A percentile compares a stretch with the other conserved stretches of the same genome.
phyloP scores from a whole-genome alignment of 1,284 basidiomycete species.

The Cutaneotrichosporon sp. region DNA sequence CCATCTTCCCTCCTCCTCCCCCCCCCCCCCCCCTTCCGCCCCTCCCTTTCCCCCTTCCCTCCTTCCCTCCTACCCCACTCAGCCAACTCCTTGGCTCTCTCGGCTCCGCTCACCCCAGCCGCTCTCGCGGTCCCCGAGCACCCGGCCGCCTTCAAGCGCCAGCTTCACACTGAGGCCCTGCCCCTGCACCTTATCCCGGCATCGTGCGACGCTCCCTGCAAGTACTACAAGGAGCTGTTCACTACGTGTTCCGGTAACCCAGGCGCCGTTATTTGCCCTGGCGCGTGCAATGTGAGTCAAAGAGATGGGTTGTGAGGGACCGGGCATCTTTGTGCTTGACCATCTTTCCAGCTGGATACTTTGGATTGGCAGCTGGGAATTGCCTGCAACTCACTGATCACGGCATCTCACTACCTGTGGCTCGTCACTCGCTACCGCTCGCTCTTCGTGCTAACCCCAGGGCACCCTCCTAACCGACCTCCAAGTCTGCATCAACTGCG shows the following conservation, averaged over 20 bases:
- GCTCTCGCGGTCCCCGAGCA: neutral
- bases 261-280: neutral
- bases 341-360: too few species aligned
- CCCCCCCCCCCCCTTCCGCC: too few species aligned
- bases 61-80: too few species aligned
- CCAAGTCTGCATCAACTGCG: conserved; percentile 20
- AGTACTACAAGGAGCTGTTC: conserved; percentile 20
- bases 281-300: conserved; percentile 19
- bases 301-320: neutral
- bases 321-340: too few species aligned
- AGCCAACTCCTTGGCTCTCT: neutral
- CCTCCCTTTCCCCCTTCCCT: too few species aligned
- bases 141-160: neutral
- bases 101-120: conserved; percentile 3
- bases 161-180: conserved; percentile 4
- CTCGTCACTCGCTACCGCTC: too few species aligned
- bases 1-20: too few species aligned
- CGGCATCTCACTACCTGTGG: too few species aligned
- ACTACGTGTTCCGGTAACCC: conserved; percentile 15
- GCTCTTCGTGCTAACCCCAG: neutral
- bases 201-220: conserved; percentile 11
- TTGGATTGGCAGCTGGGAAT: too few species aligned
- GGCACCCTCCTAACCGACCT: conserved; percentile 14
- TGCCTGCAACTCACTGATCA: too few species aligned
- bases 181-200: conserved; percentile 14